Base-by-base conservation (phyloP, 352 stramenopile genomes). In the Phytophthora melonis region DNA sequence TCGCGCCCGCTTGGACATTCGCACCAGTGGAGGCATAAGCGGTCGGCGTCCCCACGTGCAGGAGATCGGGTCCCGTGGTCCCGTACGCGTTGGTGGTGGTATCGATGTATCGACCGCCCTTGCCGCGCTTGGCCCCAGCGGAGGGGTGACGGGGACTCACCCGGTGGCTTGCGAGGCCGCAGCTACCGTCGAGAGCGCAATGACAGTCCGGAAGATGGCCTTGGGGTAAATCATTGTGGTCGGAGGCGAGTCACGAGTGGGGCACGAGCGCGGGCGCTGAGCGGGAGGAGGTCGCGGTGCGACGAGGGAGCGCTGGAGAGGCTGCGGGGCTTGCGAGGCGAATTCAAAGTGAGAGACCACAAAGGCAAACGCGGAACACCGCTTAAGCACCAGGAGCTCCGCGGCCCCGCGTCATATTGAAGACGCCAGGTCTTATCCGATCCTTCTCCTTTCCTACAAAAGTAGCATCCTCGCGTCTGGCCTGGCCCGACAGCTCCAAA, bases 181-280 rank as follows among this genome's bases (percentile, higher is more conserved):
- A 34, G 79, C 74, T 56, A 86, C 76, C 36, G 78, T 85, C 32
- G 82, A 81, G 60, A 90, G 75, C 62, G 80, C 74, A 74, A 88
- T 90, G 77, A 90, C 78, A 23, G 80, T 77, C 62, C 77, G 81
- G 67, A 90, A 87, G 62, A 87, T 62, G 56, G 76, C 68, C 79
- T 87, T 90, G 50, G 78, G 76, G 74, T 90, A 90, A 72, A 90
- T 87, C 83, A 88, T 89, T 59, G 53, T 75, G 70, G 43, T 59
- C 45, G 75, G 59, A 58, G 11, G 55, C 58, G 53, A 68, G 57
- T 67, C 62, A 72, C 70, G 65, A 55, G 68, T 63, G 49, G 47
- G 41, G 36, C 58, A 64, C 66, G 45, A 78, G 74, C 60, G 57
- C 70, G 57, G 61, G 69, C 70, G 66, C 69, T 78, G 53, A 59